These are phyloP conservation scores for Dissophora ornata DNA, from an alignment of 192 early-diverging fungal species.

Conservation along the genomic window DNA sequence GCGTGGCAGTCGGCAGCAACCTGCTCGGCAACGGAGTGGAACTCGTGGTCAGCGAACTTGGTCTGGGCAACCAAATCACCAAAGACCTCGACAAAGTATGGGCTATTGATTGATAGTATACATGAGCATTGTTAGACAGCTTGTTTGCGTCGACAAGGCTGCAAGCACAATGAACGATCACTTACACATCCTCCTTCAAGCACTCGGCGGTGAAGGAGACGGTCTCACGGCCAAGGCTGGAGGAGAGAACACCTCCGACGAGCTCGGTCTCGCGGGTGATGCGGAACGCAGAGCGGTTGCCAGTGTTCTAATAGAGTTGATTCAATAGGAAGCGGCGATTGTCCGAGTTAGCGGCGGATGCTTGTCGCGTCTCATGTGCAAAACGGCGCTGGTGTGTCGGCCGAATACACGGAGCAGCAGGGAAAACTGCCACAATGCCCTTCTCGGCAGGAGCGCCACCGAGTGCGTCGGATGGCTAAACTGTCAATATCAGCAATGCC, in stretches of 20 bases:
- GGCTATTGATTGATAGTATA: too few species aligned
- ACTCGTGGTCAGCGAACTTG: conserved; percentile 88
- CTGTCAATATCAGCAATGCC: too few species aligned
- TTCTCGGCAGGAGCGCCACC: too few species aligned
- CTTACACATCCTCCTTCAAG: conserved; percentile 89
- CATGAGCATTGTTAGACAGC: too few species aligned
- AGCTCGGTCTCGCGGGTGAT: conserved; percentile 92
- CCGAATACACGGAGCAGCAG: too few species aligned
- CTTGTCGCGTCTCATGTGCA: too few species aligned
- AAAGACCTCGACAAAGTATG: conserved; percentile 87
- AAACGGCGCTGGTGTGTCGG: too few species aligned
- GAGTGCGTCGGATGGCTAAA: too few species aligned
- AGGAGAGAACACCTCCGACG: conserved; percentile 84
- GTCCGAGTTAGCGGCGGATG: background rate
- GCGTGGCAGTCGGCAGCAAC: conserved; percentile 75
- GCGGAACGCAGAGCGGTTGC: conserved; percentile 85
- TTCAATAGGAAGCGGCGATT: background rate
- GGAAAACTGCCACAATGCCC: too few species aligned
- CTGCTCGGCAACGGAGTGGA: conserved; percentile 72
- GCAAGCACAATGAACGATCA: conserved; percentile 7
- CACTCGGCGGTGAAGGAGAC: conserved; percentile 90
- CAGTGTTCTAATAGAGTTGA: conserved; percentile 69
- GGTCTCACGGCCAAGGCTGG: conserved; percentile 86
- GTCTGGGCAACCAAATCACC: conserved; percentile 81
- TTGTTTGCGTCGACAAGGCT: too few species aligned